These are phyloP conservation scores for Epithele typhae DNA, from an alignment of 768 basidiomycete genomes.

Conservation along the genomic window DNA sequence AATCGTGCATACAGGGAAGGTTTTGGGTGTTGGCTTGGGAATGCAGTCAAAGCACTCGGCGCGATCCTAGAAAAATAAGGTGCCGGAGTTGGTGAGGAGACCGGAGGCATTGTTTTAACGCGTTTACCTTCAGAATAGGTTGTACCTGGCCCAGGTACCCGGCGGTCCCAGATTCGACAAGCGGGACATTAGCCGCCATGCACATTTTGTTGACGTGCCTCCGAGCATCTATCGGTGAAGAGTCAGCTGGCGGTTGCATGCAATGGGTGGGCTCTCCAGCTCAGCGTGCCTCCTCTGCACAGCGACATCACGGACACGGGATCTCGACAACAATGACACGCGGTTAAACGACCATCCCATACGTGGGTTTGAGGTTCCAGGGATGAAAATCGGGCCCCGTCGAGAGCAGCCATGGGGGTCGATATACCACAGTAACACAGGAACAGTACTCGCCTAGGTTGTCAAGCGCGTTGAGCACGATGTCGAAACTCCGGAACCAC, in stretches of 20 bases:
- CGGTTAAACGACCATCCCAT: too few species aligned
- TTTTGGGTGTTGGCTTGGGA: conserved; percentile 89
- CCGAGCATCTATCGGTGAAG: conserved; percentile 76
- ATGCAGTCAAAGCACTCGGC: conserved; percentile 97
- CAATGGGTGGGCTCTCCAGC: too few species aligned
- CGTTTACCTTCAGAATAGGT: conserved; percentile 78
- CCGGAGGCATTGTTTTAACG: too few species aligned
- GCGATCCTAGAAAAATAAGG: conserved; percentile 48
- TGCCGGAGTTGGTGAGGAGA: not conserved
- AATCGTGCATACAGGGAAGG: conserved; percentile 97
- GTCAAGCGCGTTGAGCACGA: conserved; percentile 94
- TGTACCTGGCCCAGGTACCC: conserved; percentile 98
- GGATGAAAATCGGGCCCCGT: too few species aligned
- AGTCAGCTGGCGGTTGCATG: too few species aligned
- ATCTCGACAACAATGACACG: not conserved
- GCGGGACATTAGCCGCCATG: conserved; percentile 83
- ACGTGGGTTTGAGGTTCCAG: too few species aligned
- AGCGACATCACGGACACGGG: not conserved
- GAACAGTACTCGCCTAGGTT: conserved; percentile 69
- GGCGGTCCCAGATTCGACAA: conserved; percentile 95
- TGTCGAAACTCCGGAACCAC: conserved; percentile 89
- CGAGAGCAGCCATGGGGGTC: too few species aligned
- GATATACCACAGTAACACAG: too few species aligned
- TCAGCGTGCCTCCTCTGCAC: too few species aligned
- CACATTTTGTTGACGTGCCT: conserved; percentile 98